A percentile compares a stretch with the other conserved stretches of the same genome.
Evolutionary conservation across 495 filamentous ascomycete genomes (phyloP).

Genomic region (Oleoguttula mirabilis): DNA sequence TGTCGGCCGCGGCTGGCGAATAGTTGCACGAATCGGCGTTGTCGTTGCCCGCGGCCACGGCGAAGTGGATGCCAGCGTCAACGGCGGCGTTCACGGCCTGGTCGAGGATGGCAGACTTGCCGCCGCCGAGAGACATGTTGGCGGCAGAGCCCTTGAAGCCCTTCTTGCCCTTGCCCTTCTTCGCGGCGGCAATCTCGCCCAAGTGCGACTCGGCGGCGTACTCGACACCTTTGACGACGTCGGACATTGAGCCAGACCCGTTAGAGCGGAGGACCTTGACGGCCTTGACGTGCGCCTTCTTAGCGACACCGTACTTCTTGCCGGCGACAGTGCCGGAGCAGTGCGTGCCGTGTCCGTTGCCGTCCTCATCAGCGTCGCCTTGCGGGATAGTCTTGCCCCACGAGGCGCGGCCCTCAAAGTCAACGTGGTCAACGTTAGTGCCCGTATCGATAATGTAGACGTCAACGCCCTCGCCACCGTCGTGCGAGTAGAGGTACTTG

Average conservation of each 20-base stretch:
- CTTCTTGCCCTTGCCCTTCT: slow-evolving; percentile 63
- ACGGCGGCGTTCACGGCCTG: slow-evolving; percentile 90
- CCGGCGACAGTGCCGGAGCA: slow-evolving; percentile 96
- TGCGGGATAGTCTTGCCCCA: slow-evolving; percentile 95
- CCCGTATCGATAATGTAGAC: slow-evolving; percentile 98
- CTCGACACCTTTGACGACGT: slow-evolving; percentile 97
- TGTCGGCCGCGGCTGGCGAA: slow-evolving; percentile 88
- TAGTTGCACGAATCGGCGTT: slow-evolving; percentile 98
- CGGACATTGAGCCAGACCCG: slow-evolving; percentile 95
- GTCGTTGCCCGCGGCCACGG: slow-evolving; percentile 96
- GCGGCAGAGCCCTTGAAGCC: slow-evolving; percentile 96
- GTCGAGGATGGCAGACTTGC: slow-evolving; percentile 83
- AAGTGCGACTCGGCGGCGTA: slow-evolving; percentile 74
- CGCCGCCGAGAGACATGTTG: slow-evolving; percentile 98
- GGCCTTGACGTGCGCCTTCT: slow-evolving; percentile 92
- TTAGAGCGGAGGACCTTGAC: slow-evolving; percentile 98
- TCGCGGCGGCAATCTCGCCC: slow-evolving; percentile 59
- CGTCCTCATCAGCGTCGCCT: slow-evolving; percentile 77
- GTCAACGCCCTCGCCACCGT: slow-evolving; percentile 95
- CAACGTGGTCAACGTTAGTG: slow-evolving; percentile 83
- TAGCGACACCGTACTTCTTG: slow-evolving; percentile 98
- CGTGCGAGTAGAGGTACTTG: slow-evolving; percentile 87
- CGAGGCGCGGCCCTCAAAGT: slow-evolving; percentile 87
- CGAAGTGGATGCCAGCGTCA: slow-evolving; percentile 82
- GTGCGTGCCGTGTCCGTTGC: slow-evolving; percentile 98